Base-by-base conservation (phyloP, 306 rosid genomes). In the Hippophae tibetana region DNA sequence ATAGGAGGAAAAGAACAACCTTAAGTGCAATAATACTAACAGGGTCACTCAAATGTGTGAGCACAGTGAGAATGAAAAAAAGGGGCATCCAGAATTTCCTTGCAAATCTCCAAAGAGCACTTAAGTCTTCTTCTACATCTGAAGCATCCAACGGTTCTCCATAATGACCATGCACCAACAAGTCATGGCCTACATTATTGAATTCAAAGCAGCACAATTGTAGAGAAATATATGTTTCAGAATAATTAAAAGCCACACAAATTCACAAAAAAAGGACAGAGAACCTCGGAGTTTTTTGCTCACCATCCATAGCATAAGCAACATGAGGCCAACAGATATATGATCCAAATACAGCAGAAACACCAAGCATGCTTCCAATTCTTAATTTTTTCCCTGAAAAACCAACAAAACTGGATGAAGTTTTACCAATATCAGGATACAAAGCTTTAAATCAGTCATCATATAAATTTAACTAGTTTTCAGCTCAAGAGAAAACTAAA, bases 241-340 rank as follows among this genome's bases (percentile, higher is more conserved):
- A 58, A 26, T 40, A 23, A 8, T 43, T 42, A 54, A 9, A 60
- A 10, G 46, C n/a, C 46, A 60, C 42, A 8, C 14, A 0, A 7
- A 10, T 45, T 18, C 18, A 48, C 26, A 2, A 38, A 10, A 18
- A 13, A 49, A 58, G 11, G 23, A 25, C 18, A 66, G 69, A 65
- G 72, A 60, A 58, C 59, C 63, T 11, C 58, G 23, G 64, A 46
- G 46, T 65, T 31, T 62, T 65, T 61, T 49, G 40, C 89, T 88
- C 65, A 82, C 96, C 94, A 55, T 88, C 87, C 78, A 82, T 74
- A 72, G 89, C 78, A 72, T 82, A 72, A 57, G 75, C 75, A 60
- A 71, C 63, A 65, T 38, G 66, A 10, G 75, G 72, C 69, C 65
- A 41, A 57, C 53, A 54, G 60, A 25, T 60, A 68, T 67, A 58